Evolutionary conservation across 2,329 filamentous ascomycete species (phyloP).

Genomic region (Epichloe scottii): DNA sequence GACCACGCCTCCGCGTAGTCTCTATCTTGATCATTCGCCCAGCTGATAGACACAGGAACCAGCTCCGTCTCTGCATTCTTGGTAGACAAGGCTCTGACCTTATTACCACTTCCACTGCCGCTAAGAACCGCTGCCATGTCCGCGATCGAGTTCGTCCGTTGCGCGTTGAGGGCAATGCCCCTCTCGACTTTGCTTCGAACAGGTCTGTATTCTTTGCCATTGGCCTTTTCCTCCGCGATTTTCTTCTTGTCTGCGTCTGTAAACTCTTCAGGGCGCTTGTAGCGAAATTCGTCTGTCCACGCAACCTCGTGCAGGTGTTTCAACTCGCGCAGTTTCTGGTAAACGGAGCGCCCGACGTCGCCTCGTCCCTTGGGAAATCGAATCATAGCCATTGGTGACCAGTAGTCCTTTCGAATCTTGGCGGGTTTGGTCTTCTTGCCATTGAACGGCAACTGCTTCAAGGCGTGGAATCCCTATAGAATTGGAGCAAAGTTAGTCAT

Average conservation of each 20-base stretch:
- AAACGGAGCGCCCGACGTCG: constrained; percentile 44
- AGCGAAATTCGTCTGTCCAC: constrained; percentile 39
- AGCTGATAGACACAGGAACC: constrained; percentile 34
- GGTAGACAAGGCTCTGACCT: constrained; percentile 20
- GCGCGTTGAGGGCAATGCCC: constrained; percentile 41
- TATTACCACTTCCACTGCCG: constrained; percentile 39
- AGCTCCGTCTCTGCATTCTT: constrained; percentile 16
- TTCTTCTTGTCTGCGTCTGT: constrained; percentile 22
- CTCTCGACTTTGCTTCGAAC: constrained; percentile 30
- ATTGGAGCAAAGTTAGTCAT: too few relatives aligned
- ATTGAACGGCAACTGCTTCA: constrained; percentile 50
- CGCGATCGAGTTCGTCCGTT: constrained; percentile 49
- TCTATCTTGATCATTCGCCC: constrained; percentile 35
- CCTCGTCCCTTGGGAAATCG: constrained; percentile 41
- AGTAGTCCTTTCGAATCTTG: constrained; percentile 55
- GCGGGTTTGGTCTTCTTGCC: constrained; percentile 54
- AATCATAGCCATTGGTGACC: constrained; percentile 48
- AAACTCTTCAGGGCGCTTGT: constrained; percentile 23
- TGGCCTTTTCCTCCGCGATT: constrained; percentile 16
- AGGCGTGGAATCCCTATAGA: constrained; percentile 26
- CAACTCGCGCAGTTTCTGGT: constrained; percentile 53
- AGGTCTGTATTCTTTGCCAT: constrained; percentile 20
- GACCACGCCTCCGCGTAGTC: constrained; percentile 37
- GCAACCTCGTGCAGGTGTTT: constrained; percentile 48
- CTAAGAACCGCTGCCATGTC: constrained; percentile 48